Evolutionary conservation across 148 eudicot genomes (phyloP), one percentile per base, ranked within the genome.

Genomic region (Agrostemma githago): DNA sequence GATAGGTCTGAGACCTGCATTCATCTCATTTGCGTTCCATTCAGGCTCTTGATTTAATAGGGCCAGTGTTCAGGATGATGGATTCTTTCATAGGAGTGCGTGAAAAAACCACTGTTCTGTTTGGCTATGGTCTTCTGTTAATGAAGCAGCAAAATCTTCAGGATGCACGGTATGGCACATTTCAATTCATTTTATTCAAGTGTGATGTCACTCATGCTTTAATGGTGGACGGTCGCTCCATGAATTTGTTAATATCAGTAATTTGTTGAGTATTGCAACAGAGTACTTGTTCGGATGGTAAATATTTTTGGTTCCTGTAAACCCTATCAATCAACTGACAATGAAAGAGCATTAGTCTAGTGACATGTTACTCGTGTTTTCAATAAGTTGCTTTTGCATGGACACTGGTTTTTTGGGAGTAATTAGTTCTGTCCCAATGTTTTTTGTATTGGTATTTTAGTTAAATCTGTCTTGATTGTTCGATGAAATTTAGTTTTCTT

Each of bases 121-220:
- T 89, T 79, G 91, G 96, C 44, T 92, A 92, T 85, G 98, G 98
- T 19, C 92, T 95, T 78, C 74, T 95, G 76, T 82, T 91, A 79
- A 92, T 90, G 96, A 92, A 88, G 87, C 97, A 91, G 85, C 84
- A 92, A 39, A 95, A 92, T 82, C 87, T 95, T 60, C 98, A 92
- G 80, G 98, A 92, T 71, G 98, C 98, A 73, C 81, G 98, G 98
- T 94, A 86, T 14, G 66, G 26, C 37, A 20, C n/a, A 41, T 62
- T 62, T n/a, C 61, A 5, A 4, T 68, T 21, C 14, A 15, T 0
- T 38, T 60, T 68, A 39, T 16, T 9, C 42, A n/a, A 1, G 1
- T 6, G 19, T 26, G 43, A 42, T 44, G 46, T 21, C 79, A 59
- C 20, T 16, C 26, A 43, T 39, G 38, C 17, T 40, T 38, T 43